phyloP scores from a whole-genome alignment of 441 rosid species.

The Lepidium campestre region DNA sequence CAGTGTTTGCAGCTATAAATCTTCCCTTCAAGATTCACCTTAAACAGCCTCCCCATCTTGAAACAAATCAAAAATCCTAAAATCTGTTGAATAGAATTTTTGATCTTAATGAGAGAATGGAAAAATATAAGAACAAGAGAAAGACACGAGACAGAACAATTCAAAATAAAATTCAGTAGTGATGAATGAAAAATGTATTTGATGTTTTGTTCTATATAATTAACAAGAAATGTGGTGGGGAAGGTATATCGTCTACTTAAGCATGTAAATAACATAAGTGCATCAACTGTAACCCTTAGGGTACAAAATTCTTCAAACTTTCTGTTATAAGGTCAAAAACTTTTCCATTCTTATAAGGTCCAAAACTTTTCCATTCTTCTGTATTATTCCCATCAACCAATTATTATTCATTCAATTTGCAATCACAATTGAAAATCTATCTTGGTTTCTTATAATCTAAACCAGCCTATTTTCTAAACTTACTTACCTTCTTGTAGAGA shows the following conservation, averaged over 20 bases:
- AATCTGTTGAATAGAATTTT: not conserved
- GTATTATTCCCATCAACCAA: not conserved
- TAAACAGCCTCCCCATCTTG: constrained; percentile 82
- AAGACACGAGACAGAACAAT: not conserved
- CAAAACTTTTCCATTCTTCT: not conserved
- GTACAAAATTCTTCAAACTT: not conserved
- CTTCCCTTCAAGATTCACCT: constrained; percentile 85
- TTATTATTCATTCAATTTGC: not conserved
- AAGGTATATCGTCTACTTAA: constrained; percentile 25
- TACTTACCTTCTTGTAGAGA: constrained; percentile 70
- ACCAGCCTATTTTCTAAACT: not conserved
- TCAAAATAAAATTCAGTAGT: not conserved
- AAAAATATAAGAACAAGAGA: not conserved
- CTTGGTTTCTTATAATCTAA: not conserved
- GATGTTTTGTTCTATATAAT: constrained; percentile 17
- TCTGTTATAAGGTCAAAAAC: not conserved
- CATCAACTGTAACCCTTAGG: not conserved
- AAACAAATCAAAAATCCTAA: not conserved
- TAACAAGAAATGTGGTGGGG: constrained; percentile 38
- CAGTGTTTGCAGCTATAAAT: constrained; percentile 93
- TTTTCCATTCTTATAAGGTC: not conserved
- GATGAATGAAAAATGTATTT: constrained; percentile 11
- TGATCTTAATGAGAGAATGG: not conserved
- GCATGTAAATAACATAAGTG: not conserved
- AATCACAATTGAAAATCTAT: not conserved